Evolutionary conservation across 352 stramenopile genomes (phyloP).

Genomic region (Achlya hypogyna): DNA sequence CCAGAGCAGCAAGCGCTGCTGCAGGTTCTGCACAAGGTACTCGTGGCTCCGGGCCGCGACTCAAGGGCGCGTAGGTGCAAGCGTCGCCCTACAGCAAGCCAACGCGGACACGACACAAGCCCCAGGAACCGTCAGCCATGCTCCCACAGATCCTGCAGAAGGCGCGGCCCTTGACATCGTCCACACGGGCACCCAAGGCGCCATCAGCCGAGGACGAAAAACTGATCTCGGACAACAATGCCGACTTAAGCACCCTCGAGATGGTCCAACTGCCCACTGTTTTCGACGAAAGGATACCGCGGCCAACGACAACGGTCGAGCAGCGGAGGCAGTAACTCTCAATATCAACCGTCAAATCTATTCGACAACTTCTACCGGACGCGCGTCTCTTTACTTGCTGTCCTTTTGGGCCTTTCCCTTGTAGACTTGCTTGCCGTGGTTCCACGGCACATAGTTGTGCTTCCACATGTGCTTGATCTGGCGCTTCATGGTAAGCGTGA

Average conservation of each 20-base stretch:
- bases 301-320: not conserved
- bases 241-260: not conserved
- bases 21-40: conserved; percentile 11
- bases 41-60: not conserved
- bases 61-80: conserved; percentile 1
- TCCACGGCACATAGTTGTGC: conserved; percentile 98
- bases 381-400: not conserved
- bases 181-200: not conserved
- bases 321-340: not conserved
- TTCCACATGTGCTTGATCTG: conserved; percentile 99
- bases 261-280: not conserved
- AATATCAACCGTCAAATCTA: not conserved
- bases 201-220: not conserved
- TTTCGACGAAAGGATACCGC: not conserved
- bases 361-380: not conserved
- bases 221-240: not conserved
- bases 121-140: not conserved
- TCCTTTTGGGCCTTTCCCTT: conserved; percentile 48
- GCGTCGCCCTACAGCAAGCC: conserved; percentile 15
- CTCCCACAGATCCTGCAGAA: not conserved
- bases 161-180: not conserved
- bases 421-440: conserved; percentile 94
- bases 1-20: not conserved
- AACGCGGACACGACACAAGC: not conserved
- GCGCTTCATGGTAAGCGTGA: conserved; percentile 98